Evolutionary conservation across 2,329 filamentous ascomycete species (phyloP).

Genomic region (Penicillium sp.): DNA sequence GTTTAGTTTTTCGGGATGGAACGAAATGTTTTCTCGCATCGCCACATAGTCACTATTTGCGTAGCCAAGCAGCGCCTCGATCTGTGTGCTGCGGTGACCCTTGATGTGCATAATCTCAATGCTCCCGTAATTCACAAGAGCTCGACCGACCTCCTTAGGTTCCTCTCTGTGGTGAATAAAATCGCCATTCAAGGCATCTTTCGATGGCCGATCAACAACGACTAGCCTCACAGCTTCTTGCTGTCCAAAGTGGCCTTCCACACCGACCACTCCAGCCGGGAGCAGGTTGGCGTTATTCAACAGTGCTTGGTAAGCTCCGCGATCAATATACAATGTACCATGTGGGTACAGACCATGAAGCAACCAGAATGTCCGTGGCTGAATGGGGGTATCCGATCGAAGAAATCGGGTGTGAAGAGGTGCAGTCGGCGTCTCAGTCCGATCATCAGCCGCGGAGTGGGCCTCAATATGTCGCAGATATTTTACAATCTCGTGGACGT

Average conservation of each 20-base stretch:
- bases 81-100: conserved; percentile 77
- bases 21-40: conserved; percentile 78
- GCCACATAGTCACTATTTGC: conserved; percentile 94
- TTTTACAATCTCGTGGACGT: conserved; percentile 79
- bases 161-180: conserved; percentile 38
- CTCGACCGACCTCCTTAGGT: conserved; percentile 74
- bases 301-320: conserved; percentile 78
- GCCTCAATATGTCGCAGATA: conserved; percentile 66
- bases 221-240: conserved; percentile 87
- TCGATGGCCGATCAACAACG: conserved; percentile 63
- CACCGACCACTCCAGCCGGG: conserved; percentile 83
- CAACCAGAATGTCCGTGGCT: conserved; percentile 95
- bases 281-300: conserved; percentile 80
- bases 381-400: conserved; percentile 75
- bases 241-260: conserved; percentile 82
- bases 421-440: conserved; percentile 44
- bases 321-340: conserved; percentile 87
- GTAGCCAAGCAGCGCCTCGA: conserved; percentile 76
- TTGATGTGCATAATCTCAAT: conserved; percentile 79
- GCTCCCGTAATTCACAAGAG: conserved; percentile 89
- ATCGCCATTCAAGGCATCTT: conserved; percentile 41
- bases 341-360: conserved; percentile 86
- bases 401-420: conserved; percentile 91
- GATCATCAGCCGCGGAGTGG: conserved; percentile 26
- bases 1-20: conserved; percentile 36